These are phyloP conservation scores for Acrocalymma vagum DNA, from an alignment of 2,329 filamentous ascomycete genomes.

Conservation along the genomic window DNA sequence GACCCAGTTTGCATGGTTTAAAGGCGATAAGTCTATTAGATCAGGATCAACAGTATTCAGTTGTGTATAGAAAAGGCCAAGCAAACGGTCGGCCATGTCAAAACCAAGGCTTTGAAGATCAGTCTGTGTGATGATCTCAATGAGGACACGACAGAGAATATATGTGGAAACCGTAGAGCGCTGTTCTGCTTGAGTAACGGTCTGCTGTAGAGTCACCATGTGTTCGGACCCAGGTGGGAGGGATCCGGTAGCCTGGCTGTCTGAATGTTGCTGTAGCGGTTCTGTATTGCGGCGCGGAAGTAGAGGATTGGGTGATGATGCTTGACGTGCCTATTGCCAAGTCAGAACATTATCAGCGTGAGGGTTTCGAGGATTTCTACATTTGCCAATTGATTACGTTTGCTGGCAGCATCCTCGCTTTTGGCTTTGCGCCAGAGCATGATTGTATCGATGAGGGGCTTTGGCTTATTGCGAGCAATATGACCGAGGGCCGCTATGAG, in stretches of 20 bases:
- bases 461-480: conserved; percentile 92
- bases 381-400: conserved; percentile 40
- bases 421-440: conserved; percentile 99
- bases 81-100: conserved; percentile 93
- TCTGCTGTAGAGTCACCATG: conserved; percentile 67
- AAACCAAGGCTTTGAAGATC: conserved; percentile 81
- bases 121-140: conserved; percentile 93
- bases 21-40: conserved; percentile 76
- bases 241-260: conserved; percentile 31
- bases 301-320: conserved; percentile 29
- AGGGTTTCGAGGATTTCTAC: conserved; percentile 21
- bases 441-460: conserved; percentile 93
- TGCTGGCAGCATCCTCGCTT: conserved; percentile 76
- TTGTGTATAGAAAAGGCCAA: conserved; percentile 96
- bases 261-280: conserved; percentile 34
- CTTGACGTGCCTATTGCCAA: conserved; percentile 38
- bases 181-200: conserved; percentile 81
- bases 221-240: conserved; percentile 38
- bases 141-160: conserved; percentile 89
- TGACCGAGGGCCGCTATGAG: conserved; percentile 92
- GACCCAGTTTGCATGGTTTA: conserved; percentile 94
- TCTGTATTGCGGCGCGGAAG: conserved; percentile 49
- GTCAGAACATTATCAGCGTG: conserved; percentile 23
- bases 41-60: conserved; percentile 88
- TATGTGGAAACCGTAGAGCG: conserved; percentile 95